Base-by-base conservation (phyloP, 1,284 basidiomycete genomes). In the Blastosporella zonata region DNA sequence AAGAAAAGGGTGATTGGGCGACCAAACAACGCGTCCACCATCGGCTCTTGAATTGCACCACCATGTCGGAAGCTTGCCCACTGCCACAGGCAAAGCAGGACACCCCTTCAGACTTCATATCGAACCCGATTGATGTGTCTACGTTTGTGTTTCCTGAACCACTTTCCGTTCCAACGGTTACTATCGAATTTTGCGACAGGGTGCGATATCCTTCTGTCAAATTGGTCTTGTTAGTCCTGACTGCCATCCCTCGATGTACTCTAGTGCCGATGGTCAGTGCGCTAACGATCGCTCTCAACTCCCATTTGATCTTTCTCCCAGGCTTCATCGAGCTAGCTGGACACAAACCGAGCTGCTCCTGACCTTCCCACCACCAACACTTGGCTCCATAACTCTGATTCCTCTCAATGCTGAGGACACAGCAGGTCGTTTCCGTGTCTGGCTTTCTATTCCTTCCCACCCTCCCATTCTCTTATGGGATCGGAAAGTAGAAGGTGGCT, bases 291-390 rank as follows among this genome's bases (percentile, higher is more conserved):
- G n/a, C 8, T 21, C 10, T 27, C 2, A 10, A 15, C 31, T 36
- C 43, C 40, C 40, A 23, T 27, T 13, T 21, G 35, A 42, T 38
- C 34, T 17, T 35, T 29, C 22, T 8, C 17, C 40, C 58, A 90
- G 90, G 90, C 72, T 90, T 21, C 90, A 92, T 56, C 78, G 93
- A 60, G 92, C 93, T 29, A 82, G 81, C 10, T 96, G 93, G 93
- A 79, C 84, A 2, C 87, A 90, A 52, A 96, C 93, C 0, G 93
- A 96, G 60, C 76, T 96, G 17, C 80, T 93, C 60, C 67, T 96
- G 41, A 95, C 93, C 0, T 96, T 96, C 66, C 86, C 91, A 2
- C 79, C 87, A 15, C 89, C 90, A 0, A 62, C 69, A 0, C 66
- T 96, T 36, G 73, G 71, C 29, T 73, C 78, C 28, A 81, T 93